Conservation (phyloP, 306 rosid genomes). For the Trifolium repens region DNA sequence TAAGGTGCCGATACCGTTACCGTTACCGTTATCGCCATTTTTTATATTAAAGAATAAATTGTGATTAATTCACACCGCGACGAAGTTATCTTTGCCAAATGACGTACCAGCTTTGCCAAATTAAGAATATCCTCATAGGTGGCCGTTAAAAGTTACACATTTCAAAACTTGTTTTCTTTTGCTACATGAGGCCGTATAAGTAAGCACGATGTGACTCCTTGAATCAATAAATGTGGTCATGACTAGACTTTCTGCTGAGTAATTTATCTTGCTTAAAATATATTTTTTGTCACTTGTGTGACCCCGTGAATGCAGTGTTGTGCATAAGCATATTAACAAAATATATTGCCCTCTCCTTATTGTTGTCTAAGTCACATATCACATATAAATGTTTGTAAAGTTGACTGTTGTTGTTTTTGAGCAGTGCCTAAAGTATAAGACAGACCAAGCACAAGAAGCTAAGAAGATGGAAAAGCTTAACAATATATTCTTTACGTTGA, state of each 20-base stretch:
- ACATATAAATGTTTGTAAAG: slow-evolving; percentile 34
- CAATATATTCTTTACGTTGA: slow-evolving; percentile 86
- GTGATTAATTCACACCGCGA: too few relatives aligned
- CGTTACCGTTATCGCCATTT: too few relatives aligned
- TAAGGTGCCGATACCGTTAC: too few relatives aligned
- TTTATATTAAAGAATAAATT: too few relatives aligned
- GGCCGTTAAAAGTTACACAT: slow-evolving; percentile 20
- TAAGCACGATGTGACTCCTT: too few relatives aligned
- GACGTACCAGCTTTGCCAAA: slow-evolving; percentile 28
- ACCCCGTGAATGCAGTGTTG: slow-evolving; percentile 29
- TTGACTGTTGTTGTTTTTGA: slow-evolving; percentile 43
- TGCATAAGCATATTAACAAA: slow-evolving; percentile 39
- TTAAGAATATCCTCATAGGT: slow-evolving; percentile 39
- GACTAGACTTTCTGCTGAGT: slow-evolving; percentile 29
- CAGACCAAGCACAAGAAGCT: slow-evolving; percentile 92
- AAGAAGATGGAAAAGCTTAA: slow-evolving; percentile 87
- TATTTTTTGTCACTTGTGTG: slow-evolving; percentile 35
- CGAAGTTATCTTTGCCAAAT: background rate
- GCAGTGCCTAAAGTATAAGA: slow-evolving; percentile 91
- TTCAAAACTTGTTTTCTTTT: background rate
- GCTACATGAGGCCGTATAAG: too few relatives aligned
- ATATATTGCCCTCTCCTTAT: slow-evolving; percentile 32
- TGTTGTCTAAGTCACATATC: slow-evolving; percentile 31
- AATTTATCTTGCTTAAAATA: slow-evolving; percentile 34
- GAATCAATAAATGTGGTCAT: background rate